Conservation (phyloP, 768 basidiomycete species). For the Mycena alexandri region DNA sequence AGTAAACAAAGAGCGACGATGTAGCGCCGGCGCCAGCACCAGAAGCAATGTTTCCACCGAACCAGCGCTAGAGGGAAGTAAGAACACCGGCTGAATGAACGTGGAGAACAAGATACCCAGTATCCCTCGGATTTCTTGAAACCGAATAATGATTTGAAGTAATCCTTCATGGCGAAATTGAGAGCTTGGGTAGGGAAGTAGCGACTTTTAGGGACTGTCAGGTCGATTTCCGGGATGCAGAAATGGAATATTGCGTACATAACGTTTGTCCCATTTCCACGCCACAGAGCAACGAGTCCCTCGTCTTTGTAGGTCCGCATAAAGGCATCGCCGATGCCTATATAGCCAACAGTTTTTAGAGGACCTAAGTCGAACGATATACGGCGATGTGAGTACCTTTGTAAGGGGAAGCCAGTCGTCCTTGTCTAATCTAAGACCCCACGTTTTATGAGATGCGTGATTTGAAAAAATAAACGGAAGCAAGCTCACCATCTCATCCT, state of each 20-base stretch:
- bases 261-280: constrained; percentile 88
- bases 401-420: constrained; percentile 84
- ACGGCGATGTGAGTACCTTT: constrained; percentile 57
- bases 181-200: constrained; percentile 82
- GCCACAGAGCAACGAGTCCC: constrained; percentile 84
- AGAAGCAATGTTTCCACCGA: constrained; percentile 85
- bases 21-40: constrained; percentile 92
- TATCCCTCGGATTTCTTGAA: constrained; percentile 90
- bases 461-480: background rate
- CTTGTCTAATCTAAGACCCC: constrained; percentile 79
- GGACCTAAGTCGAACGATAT: background rate
- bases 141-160: constrained; percentile 89
- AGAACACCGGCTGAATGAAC: background rate
- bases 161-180: constrained; percentile 93
- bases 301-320: constrained; percentile 82
- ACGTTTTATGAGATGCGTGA: background rate
- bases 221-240: too few species aligned
- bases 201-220: too few species aligned
- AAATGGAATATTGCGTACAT: too few species aligned
- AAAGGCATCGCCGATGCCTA: constrained; percentile 81
- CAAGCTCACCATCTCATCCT: constrained; percentile 82
- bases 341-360: background rate
- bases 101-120: constrained; percentile 57
- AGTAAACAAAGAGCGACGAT: constrained; percentile 90
- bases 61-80: constrained; percentile 62